phyloP scores from a whole-genome alignment of 2,329 filamentous ascomycete species.

The Trichoderma arundinaceum region DNA sequence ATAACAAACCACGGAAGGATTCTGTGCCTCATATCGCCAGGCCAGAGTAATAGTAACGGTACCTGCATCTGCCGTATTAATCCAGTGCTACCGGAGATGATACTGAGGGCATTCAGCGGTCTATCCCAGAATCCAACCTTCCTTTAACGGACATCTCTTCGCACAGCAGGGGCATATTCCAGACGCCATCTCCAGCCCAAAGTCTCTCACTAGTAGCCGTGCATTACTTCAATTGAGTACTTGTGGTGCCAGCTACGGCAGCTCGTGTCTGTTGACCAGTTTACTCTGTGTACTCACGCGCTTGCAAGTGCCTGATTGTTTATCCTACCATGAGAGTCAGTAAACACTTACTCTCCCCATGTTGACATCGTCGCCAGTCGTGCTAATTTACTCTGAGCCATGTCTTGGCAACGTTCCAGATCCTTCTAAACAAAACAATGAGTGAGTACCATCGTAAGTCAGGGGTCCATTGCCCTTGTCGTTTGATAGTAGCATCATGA shows the following conservation, averaged over 20 bases:
- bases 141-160: slow-evolving; percentile 21
- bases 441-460: slow-evolving; percentile 4
- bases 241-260: background rate
- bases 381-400: slow-evolving; percentile 1
- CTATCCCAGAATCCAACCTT: slow-evolving; percentile 18
- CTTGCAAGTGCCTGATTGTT: background rate
- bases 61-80: background rate
- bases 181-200: slow-evolving; percentile 12
- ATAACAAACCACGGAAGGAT: background rate
- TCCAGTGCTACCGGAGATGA: slow-evolving; percentile 6
- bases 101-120: background rate
- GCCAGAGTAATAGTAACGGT: background rate
- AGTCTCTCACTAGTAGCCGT: background rate
- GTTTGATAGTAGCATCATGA: background rate
- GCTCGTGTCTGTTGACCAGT: background rate
- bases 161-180: background rate
- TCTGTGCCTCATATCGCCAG: background rate
- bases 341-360: background rate
- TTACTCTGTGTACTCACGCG: background rate
- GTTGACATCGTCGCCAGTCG: background rate
- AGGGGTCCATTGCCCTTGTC: slow-evolving; percentile 14
- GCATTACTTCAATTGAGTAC: background rate
- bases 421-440: slow-evolving; percentile 21
- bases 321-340: background rate
- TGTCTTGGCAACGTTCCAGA: slow-evolving; percentile 21